phyloP scores from a whole-genome alignment of 768 basidiomycete species.

The Auricularia cornea region DNA sequence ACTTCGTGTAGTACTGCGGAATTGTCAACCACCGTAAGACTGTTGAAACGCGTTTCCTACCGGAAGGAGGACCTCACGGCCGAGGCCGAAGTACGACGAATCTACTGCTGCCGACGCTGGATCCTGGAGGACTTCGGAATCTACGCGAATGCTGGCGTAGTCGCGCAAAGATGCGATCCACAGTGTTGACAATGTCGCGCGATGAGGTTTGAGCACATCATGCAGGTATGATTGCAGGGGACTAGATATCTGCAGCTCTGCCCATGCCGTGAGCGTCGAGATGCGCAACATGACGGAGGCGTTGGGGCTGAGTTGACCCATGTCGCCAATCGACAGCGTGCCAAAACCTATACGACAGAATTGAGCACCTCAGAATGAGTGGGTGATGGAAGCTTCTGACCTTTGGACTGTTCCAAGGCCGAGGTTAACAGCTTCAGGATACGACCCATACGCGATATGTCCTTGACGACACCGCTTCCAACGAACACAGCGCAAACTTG shows the following conservation, averaged over 20 bases:
- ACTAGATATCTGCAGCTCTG: constrained; percentile 78
- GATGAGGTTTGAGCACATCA: constrained; percentile 76
- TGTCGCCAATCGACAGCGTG: constrained; percentile 77
- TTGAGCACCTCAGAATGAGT: neutral
- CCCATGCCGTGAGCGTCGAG: constrained; percentile 92
- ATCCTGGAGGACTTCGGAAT: constrained; percentile 79
- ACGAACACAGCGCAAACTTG: constrained; percentile 93
- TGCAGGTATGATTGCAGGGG: constrained; percentile 64
- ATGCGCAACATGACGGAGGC: constrained; percentile 92
- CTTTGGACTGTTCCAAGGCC: constrained; percentile 84
- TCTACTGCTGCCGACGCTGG: constrained; percentile 67
- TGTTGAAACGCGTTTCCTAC: constrained; percentile 37
- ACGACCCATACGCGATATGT: constrained; percentile 85
- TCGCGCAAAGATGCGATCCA: constrained; percentile 89
- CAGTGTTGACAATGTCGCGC: constrained; percentile 60
- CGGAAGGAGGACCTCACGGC: constrained; percentile 83
- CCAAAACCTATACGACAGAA: constrained; percentile 59
- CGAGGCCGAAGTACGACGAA: constrained; percentile 77
- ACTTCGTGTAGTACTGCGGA: constrained; percentile 72
- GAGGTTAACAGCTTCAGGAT: constrained; percentile 83
- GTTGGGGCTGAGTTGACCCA: constrained; percentile 82
- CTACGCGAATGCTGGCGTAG: constrained; percentile 83
- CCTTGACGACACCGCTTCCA: constrained; percentile 89
- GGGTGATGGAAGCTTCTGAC: constrained; percentile 29
- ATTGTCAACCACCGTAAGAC: neutral